Base-by-base conservation (phyloP, 164 flowering plant species). In the Houttuynia cordata region DNA sequence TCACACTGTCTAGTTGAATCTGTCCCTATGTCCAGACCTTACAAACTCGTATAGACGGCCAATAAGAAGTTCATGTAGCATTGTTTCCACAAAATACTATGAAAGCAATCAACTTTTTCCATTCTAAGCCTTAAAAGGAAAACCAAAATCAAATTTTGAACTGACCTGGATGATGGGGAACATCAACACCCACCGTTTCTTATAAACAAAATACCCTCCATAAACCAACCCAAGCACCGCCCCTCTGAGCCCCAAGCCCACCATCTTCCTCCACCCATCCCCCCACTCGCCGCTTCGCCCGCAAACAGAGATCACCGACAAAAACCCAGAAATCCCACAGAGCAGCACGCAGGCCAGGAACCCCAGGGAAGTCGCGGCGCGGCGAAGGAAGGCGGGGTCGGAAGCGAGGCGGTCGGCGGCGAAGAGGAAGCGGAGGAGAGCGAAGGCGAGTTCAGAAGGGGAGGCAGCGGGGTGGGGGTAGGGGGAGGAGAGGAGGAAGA, bases 161-260 rank as follows among this genome's bases (percentile, higher is more conserved):
- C 24, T 67, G 23, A 88, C 98, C 94, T 90, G 96, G 67, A 93
- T 73, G 41, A 88, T 79, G 15, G 97, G 96, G 69, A 87, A 93
- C 59, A 65, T 61, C 68, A 90, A 69, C 57, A 90, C 78, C 90
- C 92, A 90, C 54, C 95, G 53, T 47, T 62, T 69, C 65, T 59
- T 72, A 21, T 65, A 83, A 25, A 90, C 73, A 63, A 70, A 92
- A 57, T 67, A 61, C 23, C 68, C 25, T 15, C 87, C 96, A 63
- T 83, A 93, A 45, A 83, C 52, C 51, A 79, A 57, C 0, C 96
- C 99, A 53, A 73, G 18, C 4, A 60, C 68, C 65, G 80, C 71
- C 24, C 91, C 97, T 63, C 83, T 76, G 68, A 81, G 57, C 69
- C 91, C 88, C 23, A 83, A 56, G 19, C 67, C 68, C 17, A 75